Evolutionary conservation across 176 grass and related monocot species (phyloP).

Genomic region (Aegilops umbellulata): DNA sequence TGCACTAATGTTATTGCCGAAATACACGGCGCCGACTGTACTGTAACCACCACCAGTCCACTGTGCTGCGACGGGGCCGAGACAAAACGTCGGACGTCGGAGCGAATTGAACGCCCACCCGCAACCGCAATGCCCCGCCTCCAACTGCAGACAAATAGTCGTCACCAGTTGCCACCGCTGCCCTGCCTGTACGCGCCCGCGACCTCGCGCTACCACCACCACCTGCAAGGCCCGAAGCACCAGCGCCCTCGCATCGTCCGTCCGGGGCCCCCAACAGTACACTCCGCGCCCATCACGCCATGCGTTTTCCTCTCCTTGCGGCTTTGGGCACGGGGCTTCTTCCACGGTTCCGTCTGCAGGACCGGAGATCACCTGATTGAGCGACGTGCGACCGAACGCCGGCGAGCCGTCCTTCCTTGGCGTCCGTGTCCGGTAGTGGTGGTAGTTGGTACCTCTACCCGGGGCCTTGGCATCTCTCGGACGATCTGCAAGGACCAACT

Average conservation of each 20-base stretch:
- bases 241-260: background rate
- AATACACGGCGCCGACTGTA: background rate
- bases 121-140: background rate
- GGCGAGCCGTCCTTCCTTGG: background rate
- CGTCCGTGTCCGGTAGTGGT: background rate
- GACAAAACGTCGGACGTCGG: conserved; percentile 28
- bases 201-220: background rate
- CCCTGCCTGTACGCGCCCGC: background rate
- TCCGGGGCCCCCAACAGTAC: background rate
- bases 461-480: conserved; percentile 4
- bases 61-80: background rate
- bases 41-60: background rate
- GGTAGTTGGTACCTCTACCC: background rate
- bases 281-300: too few species aligned
- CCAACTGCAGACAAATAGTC: conserved; percentile 26
- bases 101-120: conserved; percentile 38
- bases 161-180: background rate
- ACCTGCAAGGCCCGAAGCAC: background rate
- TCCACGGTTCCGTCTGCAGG: background rate
- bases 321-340: background rate
- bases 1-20: background rate
- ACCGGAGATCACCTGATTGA: background rate
- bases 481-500: conserved; percentile 11
- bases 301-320: background rate
- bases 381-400: conserved; percentile 31